Percentiles rank a stretch among this genome's conserved stretches.
These are phyloP conservation scores for Corynascus novoguineensis DNA, from an alignment of 495 filamentous ascomycete genomes.

Conservation along the genomic window DNA sequence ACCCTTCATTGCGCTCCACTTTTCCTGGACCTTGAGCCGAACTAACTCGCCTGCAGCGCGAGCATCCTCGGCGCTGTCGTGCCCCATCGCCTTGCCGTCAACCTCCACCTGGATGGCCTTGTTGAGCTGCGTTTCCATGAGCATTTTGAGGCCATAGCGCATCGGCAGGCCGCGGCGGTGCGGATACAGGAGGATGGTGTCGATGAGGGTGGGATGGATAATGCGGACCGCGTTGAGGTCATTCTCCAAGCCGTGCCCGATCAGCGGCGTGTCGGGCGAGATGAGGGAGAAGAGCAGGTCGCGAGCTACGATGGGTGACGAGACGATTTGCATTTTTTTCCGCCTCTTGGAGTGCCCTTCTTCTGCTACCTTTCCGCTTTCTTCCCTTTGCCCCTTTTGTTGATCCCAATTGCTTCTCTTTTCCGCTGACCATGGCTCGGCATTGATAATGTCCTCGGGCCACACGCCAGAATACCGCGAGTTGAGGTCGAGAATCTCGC, in stretches of 20 bases:
- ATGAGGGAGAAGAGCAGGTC: conserved; percentile 65
- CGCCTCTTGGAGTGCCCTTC: neutral
- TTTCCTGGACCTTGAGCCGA: conserved; percentile 55
- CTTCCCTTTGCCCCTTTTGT: neutral
- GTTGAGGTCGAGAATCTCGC: conserved; percentile 84
- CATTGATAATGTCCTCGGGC: conserved; percentile 64
- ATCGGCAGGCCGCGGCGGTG: conserved; percentile 68
- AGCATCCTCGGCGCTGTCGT: conserved; percentile 88
- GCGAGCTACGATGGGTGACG: conserved; percentile 66
- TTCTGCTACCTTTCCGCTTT: neutral
- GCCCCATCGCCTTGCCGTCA: conserved; percentile 45
- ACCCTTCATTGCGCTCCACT: conserved; percentile 57
- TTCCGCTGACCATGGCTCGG: conserved; percentile 50
- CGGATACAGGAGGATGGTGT: conserved; percentile 81
- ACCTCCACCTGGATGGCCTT: conserved; percentile 68
- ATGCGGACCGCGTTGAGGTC: conserved; percentile 80
- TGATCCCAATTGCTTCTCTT: neutral
- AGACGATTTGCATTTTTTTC: conserved; percentile 57
- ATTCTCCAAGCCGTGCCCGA: conserved; percentile 94
- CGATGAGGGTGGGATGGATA: conserved; percentile 77
- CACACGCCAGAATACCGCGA: conserved; percentile 81
- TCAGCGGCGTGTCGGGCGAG: conserved; percentile 67
- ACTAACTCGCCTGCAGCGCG: conserved; percentile 82
- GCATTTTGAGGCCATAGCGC: conserved; percentile 65
- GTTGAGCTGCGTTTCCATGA: conserved; percentile 60